Evolutionary conservation across 257 asterid species (phyloP), one percentile per base, ranked within the genome.

Genomic region (Verbena officinalis): DNA sequence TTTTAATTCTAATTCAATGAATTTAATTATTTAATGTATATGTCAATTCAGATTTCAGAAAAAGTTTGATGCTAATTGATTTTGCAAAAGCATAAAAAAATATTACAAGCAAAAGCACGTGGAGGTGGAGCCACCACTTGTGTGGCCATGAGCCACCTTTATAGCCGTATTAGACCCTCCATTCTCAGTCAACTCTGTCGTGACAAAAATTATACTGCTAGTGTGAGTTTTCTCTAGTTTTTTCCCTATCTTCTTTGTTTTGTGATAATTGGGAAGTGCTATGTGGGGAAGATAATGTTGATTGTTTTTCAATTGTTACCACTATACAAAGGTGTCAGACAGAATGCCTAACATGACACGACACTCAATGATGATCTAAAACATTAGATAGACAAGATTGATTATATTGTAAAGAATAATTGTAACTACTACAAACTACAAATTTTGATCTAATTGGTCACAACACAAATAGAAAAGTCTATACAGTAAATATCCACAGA

Each of bases 51-150:
- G 40, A 21, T 14, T 40, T 60, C 54, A 3, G 40, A 15, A 16
- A 36, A 33, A 16, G 17, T 14, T 39, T 34, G 22, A 30, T 54
- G 42, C 7, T 30, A 4, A 55, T n/a, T 24, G 21, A 27, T 15
- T 0, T 54, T 38, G 10, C 5, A 19, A 1, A 16, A 17, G 5
- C 12, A 4, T 30, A 8, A 15, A 7, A 23, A 31, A 1, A 7
- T 27, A 19, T 30, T 39, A 24, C 12, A 14, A 11, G 36, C 10
- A 14, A 21, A n/a, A 7, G 16, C 15, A 17, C 2, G 2, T 0
- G 23, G 36, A 51, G 61, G 61, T 55, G 61, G 61, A 55, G 44
- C 61, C 61, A 55, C 61, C 61, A 15, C 4, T 55, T 31, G 5
- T 30, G 40, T 54, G 42, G 59, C 59, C 13, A 7, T 5, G 5